Conservation (phyloP, 306 rosid species). For the Oxytropis ochrocephala region DNA sequence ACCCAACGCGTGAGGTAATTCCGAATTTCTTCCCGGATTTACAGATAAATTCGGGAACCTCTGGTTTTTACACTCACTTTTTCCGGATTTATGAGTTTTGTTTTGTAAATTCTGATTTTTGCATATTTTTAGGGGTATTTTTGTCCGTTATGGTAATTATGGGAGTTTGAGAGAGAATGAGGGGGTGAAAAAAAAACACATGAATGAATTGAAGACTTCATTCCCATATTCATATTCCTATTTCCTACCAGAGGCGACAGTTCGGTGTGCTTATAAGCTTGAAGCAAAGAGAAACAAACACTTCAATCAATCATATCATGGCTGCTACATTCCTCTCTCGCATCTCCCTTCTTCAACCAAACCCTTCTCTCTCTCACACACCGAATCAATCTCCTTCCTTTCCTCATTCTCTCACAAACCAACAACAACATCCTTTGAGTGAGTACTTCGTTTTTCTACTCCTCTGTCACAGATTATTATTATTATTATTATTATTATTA, state of each 20-base stretch:
- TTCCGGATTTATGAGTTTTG: no score
- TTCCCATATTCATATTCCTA: no score
- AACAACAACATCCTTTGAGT: not conserved
- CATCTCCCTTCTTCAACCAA: constrained; percentile 11
- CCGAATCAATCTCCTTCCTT: constrained; percentile 14
- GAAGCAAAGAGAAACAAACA: not conserved
- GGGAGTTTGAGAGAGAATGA: no score
- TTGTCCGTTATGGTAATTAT: no score
- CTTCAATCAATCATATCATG: constrained; percentile 5
- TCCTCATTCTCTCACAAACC: not conserved
- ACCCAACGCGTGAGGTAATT: no score
- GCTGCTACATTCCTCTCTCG: constrained; percentile 19
- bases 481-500: not conserved
- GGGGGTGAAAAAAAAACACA: no score
- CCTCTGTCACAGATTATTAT: not conserved
- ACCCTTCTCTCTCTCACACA: not conserved
- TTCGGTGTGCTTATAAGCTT: not conserved
- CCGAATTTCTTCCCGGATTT: no score
- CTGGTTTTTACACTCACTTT: no score
- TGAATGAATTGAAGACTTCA: no score
- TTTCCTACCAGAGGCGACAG: not conserved
- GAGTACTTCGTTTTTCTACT: not conserved
- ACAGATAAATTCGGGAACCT: no score
- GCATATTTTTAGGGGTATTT: no score
- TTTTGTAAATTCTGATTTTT: no score